Conservation (phyloP, 768 basidiomycete genomes). For the Tremella mesenterica region DNA sequence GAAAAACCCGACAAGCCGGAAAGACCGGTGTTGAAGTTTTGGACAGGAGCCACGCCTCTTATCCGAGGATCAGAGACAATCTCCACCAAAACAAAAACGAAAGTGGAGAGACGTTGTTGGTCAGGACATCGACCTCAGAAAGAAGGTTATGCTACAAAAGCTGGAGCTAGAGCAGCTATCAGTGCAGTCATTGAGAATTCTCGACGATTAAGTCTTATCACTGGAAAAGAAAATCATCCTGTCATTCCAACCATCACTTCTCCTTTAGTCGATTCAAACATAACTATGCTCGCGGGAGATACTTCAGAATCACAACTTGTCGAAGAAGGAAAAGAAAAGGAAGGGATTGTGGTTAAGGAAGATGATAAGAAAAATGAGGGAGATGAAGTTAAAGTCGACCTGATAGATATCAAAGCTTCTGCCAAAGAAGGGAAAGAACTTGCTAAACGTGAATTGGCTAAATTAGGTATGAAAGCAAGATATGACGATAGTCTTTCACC, state of each 20-base stretch:
- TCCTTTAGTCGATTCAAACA: no score
- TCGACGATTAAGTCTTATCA: neutral
- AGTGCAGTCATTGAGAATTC: conserved; percentile 19
- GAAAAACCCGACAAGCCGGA: no score
- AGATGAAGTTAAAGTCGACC: no score
- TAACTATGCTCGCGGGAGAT: neutral
- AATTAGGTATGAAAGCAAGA: no score
- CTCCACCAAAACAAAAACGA: neutral
- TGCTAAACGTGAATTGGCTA: neutral
- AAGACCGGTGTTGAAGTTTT: no score
- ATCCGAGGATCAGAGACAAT: neutral
- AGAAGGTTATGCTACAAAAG: conserved; percentile 12
- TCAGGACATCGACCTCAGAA: conserved; percentile 14
- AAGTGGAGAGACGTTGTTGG: conserved; percentile 11
- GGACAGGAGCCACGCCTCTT: neutral
- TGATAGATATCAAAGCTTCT: neutral
- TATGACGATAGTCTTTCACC: no score
- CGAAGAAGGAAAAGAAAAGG: no score
- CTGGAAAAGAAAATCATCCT: neutral
- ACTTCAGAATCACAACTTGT: neutral
- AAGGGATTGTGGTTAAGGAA: no score
- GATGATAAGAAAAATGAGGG: no score
- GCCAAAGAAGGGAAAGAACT: conserved; percentile 1
- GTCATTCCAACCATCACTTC: neutral
- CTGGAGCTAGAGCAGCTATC: conserved; percentile 25